phyloP scores from a whole-genome alignment of 2,329 filamentous ascomycete genomes.

The Chalaropsis ovoidea region DNA sequence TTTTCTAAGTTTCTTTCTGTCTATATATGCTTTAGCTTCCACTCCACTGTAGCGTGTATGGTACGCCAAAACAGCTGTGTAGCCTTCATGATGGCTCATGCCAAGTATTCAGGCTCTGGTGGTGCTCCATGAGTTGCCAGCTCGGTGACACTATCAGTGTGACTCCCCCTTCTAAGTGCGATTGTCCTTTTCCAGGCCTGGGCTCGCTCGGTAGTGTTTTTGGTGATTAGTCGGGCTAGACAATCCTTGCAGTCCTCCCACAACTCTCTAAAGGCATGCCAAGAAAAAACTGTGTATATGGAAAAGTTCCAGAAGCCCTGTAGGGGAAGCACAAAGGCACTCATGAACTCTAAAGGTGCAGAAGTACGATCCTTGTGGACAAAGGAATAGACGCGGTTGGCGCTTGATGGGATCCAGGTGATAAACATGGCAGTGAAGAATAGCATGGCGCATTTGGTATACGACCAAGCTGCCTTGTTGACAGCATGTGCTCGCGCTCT shows the following conservation, averaged over 20 bases:
- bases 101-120: neutral
- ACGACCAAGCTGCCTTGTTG: constrained; percentile 51
- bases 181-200: neutral
- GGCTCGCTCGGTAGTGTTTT: neutral
- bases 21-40: too few species aligned
- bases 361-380: constrained; percentile 41
- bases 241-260: constrained; percentile 28
- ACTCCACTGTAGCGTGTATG: too few species aligned
- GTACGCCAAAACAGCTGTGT: too few species aligned
- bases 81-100: neutral
- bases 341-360: constrained; percentile 52
- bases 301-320: constrained; percentile 71
- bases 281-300: constrained; percentile 58
- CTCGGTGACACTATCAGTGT: neutral
- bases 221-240: neutral
- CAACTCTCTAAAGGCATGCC: constrained; percentile 42
- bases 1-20: too few species aligned
- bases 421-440: constrained; percentile 56
- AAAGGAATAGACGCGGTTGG: constrained; percentile 60
- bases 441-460: constrained; percentile 53
- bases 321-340: constrained; percentile 60
- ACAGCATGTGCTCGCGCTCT: constrained; percentile 35
- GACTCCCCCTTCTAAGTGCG: neutral
- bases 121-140: neutral
- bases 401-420: constrained; percentile 61